A percentile compares a stretch with the other conserved stretches of the same genome.
These are phyloP conservation scores for Fraxinus sp. DNA, from an alignment of 305 asterid species.

Conservation along the genomic window DNA sequence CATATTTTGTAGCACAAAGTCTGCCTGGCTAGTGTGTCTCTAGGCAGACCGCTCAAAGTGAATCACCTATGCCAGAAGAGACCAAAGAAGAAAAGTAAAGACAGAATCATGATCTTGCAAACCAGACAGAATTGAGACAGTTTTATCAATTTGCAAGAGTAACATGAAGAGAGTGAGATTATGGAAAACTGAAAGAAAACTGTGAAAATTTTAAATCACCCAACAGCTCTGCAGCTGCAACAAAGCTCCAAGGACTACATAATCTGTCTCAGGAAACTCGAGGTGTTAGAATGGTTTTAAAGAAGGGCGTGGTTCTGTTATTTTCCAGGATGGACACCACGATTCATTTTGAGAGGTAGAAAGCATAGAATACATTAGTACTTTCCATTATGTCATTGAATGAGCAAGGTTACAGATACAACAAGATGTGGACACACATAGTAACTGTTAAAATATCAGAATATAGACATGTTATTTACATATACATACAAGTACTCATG, in stretches of 20 bases:
- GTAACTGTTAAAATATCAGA: background rate
- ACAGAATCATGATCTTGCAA: background rate
- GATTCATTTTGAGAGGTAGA: background rate
- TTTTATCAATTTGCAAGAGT: background rate
- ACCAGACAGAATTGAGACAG: background rate
- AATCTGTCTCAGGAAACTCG: background rate
- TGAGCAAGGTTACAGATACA: background rate
- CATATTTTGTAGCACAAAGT: conserved; percentile 47
- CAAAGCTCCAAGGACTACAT: background rate
- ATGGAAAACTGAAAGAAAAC: background rate
- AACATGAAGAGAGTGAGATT: background rate
- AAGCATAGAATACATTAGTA: background rate
- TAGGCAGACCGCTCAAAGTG: conserved; percentile 22
- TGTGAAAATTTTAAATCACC: background rate
- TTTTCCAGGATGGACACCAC: background rate
- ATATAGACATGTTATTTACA: background rate
- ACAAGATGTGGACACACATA: background rate
- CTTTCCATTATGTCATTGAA: background rate
- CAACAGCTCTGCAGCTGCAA: background rate
- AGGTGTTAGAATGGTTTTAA: background rate
- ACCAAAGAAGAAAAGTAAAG: background rate
- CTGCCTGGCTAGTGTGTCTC: conserved; percentile 31
- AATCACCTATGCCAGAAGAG: background rate
- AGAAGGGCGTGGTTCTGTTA: background rate
- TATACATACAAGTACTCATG: background rate